Base-by-base conservation (phyloP, 2,329 filamentous ascomycete genomes). In the Pyricularia grisea region DNA sequence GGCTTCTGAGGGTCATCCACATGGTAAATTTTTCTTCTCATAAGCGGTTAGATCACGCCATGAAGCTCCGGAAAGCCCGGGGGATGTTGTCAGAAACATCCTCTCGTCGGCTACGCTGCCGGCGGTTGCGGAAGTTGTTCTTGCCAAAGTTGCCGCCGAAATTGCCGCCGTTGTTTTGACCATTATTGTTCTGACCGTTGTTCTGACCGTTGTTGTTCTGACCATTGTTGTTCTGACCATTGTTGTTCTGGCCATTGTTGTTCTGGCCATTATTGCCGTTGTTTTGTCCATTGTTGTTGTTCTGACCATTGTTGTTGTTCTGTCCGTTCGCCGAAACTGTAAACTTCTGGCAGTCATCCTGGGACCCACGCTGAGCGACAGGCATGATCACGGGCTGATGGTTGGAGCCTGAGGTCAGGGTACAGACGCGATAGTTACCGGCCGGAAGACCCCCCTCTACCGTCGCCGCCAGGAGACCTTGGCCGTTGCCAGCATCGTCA, bases 321-420 rank as follows among this genome's bases (percentile, higher is more conserved):
- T 36, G 33, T 20, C 65, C 69, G 10, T 69, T 68, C 6, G 73
- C 69, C n/a, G 68, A 67, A n/a, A 82, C 80, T 3, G 76, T 78
- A 70, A 82, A 81, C 72, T 80, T 79, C 60, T 76, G 76, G 71
- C 81, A 82, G 73, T 82, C 81, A 70, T 82, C 81, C 72, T 83
- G 81, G 50, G 80, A 74, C 68, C 81, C 81, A 60, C 81, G 77
- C 74, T 82, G 80, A 42, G 81, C 80, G 33, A 82, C 77, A 10
- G 79, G 79, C 79, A 81, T 81, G 50, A 80, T 72, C 25, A 80
- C 79, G n/a, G 79, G 79, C 70, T 81, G 79, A 72, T 82, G 81
- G 74, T 82, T 82, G 68, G 76, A 75, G 23, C 80, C 74, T 28
- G 77, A 76, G 31, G 75, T 78, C 73, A 82, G 74, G 9, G 81